These are phyloP conservation scores for Staphylotrichum longicolle DNA, from an alignment of 495 filamentous ascomycete genomes.

Conservation along the genomic window DNA sequence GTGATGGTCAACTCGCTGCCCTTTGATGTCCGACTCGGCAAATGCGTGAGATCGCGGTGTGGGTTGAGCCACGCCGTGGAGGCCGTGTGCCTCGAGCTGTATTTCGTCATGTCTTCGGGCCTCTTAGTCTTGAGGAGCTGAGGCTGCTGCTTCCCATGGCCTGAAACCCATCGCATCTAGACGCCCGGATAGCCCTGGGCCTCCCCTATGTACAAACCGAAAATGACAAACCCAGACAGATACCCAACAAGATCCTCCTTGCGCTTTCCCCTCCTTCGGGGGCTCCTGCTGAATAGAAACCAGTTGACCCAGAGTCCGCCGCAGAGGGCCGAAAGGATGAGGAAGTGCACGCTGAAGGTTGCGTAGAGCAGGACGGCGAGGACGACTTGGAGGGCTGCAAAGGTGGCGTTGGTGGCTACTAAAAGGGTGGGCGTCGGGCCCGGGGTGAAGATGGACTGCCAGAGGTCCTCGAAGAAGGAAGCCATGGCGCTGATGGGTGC, in stretches of 20 bases:
- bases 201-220: too few relatives aligned
- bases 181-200: too few relatives aligned
- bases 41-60: too few relatives aligned
- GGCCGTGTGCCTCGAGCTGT: too few relatives aligned
- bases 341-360: slow-evolving; percentile 86
- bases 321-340: slow-evolving; percentile 72
- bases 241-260: too few relatives aligned
- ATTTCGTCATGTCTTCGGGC: too few relatives aligned
- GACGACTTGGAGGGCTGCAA: slow-evolving; percentile 77
- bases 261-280: too few relatives aligned
- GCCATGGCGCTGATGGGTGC: slow-evolving; percentile 57
- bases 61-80: slow-evolving; percentile 1
- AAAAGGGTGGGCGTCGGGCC: slow-evolving; percentile 85
- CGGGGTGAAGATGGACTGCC: slow-evolving; percentile 87
- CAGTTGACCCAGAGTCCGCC: slow-evolving; percentile 95
- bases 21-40: too few relatives aligned
- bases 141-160: neutral
- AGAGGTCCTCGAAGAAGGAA: slow-evolving; percentile 76
- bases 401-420: slow-evolving; percentile 85
- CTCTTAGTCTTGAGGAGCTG: too few relatives aligned
- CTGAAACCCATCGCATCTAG: neutral
- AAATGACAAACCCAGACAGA: too few relatives aligned
- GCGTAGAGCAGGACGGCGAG: slow-evolving; percentile 72
- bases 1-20: too few relatives aligned
- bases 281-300: too few relatives aligned